Percentiles rank a stretch among this genome's conserved stretches.
Evolutionary conservation across 257 asterid genomes (phyloP).

Genomic region (Petrea volubilis): DNA sequence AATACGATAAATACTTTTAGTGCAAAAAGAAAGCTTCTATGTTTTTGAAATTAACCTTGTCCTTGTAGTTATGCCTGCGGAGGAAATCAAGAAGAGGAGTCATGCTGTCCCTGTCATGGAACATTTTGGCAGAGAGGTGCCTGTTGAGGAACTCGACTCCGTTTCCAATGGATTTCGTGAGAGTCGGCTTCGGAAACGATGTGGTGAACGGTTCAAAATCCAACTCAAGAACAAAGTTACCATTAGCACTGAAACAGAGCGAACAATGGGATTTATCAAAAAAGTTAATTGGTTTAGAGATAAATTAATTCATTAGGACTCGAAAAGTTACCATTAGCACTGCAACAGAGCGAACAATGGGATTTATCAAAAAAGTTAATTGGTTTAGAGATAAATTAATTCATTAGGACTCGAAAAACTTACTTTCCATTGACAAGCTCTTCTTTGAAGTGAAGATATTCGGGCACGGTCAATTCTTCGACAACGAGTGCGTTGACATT

Average conservation of each 20-base stretch:
- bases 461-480: slow-evolving; percentile 84
- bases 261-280: background rate
- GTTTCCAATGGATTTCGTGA: slow-evolving; percentile 92
- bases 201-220: slow-evolving; percentile 94
- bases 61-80: slow-evolving; percentile 73
- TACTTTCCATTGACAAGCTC: slow-evolving; percentile 86
- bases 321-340: slow-evolving; percentile 62
- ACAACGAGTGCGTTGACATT: slow-evolving; percentile 64
- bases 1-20: too few species aligned
- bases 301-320: background rate
- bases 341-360: slow-evolving; percentile 34
- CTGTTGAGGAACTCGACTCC: slow-evolving; percentile 98
- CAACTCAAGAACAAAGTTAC: slow-evolving; percentile 88
- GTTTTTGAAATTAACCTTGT: slow-evolving; percentile 46
- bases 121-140: slow-evolving; percentile 97
- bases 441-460: slow-evolving; percentile 84
- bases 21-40: background rate
- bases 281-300: too few species aligned
- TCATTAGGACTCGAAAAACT: background rate
- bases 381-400: background rate
- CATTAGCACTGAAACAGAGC: slow-evolving; percentile 57
- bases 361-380: background rate
- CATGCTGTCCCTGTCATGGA: slow-evolving; percentile 94
- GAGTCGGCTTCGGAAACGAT: slow-evolving; percentile 87
- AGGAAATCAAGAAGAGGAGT: slow-evolving; percentile 91